Evolutionary conservation across 768 basidiomycete genomes (phyloP).

Genomic region (Auricularia sp.): DNA sequence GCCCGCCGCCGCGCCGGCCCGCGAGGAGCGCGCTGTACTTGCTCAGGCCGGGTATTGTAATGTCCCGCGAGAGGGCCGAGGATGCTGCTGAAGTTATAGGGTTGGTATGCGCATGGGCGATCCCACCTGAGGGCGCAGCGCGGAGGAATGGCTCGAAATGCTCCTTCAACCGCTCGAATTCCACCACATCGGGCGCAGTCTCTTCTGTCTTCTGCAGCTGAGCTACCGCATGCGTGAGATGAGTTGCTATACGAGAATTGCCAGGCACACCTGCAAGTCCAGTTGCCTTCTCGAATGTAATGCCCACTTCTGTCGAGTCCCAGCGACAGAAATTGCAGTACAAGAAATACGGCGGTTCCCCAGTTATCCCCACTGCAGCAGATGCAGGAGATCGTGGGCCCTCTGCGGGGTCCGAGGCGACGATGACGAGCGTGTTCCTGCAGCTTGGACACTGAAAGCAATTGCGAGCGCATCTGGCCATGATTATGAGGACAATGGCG

Average conservation of each 20-base stretch:
- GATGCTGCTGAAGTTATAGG: constrained; percentile 86
- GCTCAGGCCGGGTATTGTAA: constrained; percentile 56
- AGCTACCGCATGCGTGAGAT: constrained; percentile 34
- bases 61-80: constrained; percentile 79
- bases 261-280: constrained; percentile 70
- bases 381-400: constrained; percentile 46
- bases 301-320: constrained; percentile 86
- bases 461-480: constrained; percentile 83
- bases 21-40: constrained; percentile 60
- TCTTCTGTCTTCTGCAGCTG: constrained; percentile 89
- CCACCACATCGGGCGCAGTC: constrained; percentile 70
- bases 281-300: constrained; percentile 93
- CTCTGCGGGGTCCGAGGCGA: constrained; percentile 72
- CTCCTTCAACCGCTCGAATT: constrained; percentile 91
- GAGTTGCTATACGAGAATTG: neutral
- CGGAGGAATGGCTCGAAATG: constrained; percentile 95
- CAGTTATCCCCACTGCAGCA: constrained; percentile 41
- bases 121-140: constrained; percentile 52
- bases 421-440: constrained; percentile 78
- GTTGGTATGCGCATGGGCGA: constrained; percentile 52
- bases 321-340: constrained; percentile 90
- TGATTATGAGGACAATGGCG: neutral
- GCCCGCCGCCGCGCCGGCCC: constrained; percentile 30
- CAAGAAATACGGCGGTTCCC: constrained; percentile 84
- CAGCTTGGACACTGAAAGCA: constrained; percentile 97